Base-by-base conservation (phyloP, 495 filamentous ascomycete species). In the Letharia lupina region DNA sequence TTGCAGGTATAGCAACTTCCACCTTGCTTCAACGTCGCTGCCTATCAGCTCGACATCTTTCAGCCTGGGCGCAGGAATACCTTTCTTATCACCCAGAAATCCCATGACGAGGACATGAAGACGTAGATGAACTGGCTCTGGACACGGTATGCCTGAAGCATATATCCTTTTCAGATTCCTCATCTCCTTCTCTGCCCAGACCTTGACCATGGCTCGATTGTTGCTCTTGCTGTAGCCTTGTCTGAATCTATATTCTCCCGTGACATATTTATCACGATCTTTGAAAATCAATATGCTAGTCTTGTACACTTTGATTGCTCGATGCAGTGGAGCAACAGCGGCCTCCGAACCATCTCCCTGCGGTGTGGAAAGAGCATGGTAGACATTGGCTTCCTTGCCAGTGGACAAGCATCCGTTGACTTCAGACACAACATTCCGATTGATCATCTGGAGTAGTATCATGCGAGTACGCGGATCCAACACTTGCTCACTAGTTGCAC, bases 171-270 rank as follows among this genome's bases (percentile, higher is more conserved):
- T 88, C 65, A 98, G 72, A 77, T 98, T 98, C 59, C 94, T 84
- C 82, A 96, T 94, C 75, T 98, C 94, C 77, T 98, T 98, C 77
- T 97, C 93, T 6, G 95, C 94, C 94, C 94, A 98, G 54, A 96
- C 77, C 75, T 96, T 94, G 61, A 98, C 93, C 93, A 96, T 97
- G 59, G 91, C 89, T 6, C 92, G 84, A 75, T 90, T 94, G 76
- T 89, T 93, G 65, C 86, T 88, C 80, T 97, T 97, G 77, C 90
- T 93, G 76, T 91, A 91, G 45, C 92, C 93, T 57, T 82, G 78
- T 48, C 86, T 78, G 78, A 92, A 91, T 41, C 95, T 81, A 76
- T 91, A 91, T 74, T 98, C 94, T 63, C 95, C 94, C 2, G 87
- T 88, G 44, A 98, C 91, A 73, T 98, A 98, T 68, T 90, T 89